Evolutionary conservation across 2,329 filamentous ascomycete genomes (phyloP), one percentile per base, ranked within the genome.

Genomic region (Sporothrix dimorphospora): DNA sequence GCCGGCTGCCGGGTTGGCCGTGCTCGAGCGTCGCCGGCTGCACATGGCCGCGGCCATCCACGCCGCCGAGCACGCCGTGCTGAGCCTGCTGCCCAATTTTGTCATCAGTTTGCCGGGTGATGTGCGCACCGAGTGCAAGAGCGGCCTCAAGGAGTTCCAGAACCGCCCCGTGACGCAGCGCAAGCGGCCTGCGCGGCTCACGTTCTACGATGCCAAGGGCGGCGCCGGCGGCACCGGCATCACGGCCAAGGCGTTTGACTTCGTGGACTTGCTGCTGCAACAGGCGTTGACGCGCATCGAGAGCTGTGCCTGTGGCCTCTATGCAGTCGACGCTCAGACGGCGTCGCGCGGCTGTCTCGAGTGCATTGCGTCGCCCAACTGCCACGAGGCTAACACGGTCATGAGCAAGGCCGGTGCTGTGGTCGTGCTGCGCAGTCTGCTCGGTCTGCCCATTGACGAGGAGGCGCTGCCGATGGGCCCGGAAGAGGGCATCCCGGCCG

Each of bases 171-270:
- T 92, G 77, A 90, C 89, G 0, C 82, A 83, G 38, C 87, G 94
- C 40, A 97, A 97, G 81, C 87, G 96, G 4, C 96, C 95, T 0
- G 96, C 94, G 0, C 85, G 96, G 0, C 82, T 99, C 65, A 97
- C 94, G 0, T 97, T 99, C 78, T 99, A 98, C 81, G 96, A 98
- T 79, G 91, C 94, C 2, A 97, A 97, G 81, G 96, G 96, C 8
- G 95, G 95, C 0, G 87, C 92, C 0, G 88, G 89, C 57, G 95
- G 95, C 0, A 92, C 89, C 0, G 96, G 96, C 0, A 97, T 98
- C 76, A 94, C 92, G 74, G 92, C 91, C 51, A 98, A 97, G 79
- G 95, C 94, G 0, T 98, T 98, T 78, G 95, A 98, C 77, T 97
- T 97, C 78, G 86, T 97, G 24, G 94, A 97, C 77, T 80, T 91